These are phyloP conservation scores for Trichosanthes truncata DNA, from an alignment of 306 rosid genomes.

Conservation along the genomic window DNA sequence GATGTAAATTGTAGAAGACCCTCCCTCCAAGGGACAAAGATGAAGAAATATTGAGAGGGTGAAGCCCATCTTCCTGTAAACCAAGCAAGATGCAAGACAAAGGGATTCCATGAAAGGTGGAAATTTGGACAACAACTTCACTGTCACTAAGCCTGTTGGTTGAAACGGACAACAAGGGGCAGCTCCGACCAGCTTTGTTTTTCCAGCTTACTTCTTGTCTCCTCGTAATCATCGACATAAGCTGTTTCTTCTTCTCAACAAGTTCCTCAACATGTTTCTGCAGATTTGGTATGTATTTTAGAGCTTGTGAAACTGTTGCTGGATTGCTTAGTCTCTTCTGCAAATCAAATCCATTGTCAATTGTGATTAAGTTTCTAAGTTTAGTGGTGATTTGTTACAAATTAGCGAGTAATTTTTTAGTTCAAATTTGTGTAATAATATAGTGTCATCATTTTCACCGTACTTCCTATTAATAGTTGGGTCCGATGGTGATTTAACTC, in stretches of 20 bases:
- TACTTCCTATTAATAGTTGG: too few species aligned
- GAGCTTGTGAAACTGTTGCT: slow-evolving; percentile 35
- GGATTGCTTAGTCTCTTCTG: slow-evolving; percentile 67
- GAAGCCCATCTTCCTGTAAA: slow-evolving; percentile 39
- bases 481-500: too few species aligned
- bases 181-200: not conserved
- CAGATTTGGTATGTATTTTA: slow-evolving; percentile 57
- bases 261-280: slow-evolving; percentile 45
- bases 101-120: slow-evolving; percentile 17
- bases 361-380: too few species aligned
- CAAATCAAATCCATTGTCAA: not conserved
- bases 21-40: slow-evolving; percentile 41
- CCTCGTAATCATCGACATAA: slow-evolving; percentile 19
- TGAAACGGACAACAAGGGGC: slow-evolving; percentile 31
- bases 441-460: too few species aligned
- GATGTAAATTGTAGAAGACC: slow-evolving; percentile 41
- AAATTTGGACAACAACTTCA: slow-evolving; percentile 47
- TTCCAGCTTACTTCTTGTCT: not conserved
- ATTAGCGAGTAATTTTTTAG: too few species aligned
- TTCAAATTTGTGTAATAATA: too few species aligned
- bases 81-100: slow-evolving; percentile 29
- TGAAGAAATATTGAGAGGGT: slow-evolving; percentile 42
- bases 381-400: too few species aligned
- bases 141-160: slow-evolving; percentile 32
- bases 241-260: slow-evolving; percentile 36